These are phyloP conservation scores for Parafenestella ontariensis DNA, from an alignment of 2,329 filamentous ascomycete species.

Conservation along the genomic window DNA sequence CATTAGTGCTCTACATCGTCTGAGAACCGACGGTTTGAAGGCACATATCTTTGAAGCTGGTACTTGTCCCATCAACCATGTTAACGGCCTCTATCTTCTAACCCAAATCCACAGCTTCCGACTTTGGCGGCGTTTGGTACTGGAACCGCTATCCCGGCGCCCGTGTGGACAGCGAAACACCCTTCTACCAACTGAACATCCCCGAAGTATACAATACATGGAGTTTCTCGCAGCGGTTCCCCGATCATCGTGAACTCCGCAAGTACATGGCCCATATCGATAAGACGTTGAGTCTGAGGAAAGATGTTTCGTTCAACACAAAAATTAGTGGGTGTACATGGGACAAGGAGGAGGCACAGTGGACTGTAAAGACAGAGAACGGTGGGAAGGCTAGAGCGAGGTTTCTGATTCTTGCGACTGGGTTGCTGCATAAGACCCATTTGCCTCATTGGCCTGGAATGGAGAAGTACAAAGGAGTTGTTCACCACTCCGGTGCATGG, in stretches of 20 bases:
- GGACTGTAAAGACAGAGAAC: conserved; percentile 55
- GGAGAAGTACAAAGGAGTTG: conserved; percentile 25
- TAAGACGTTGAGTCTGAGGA: conserved; percentile 23
- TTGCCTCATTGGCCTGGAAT: conserved; percentile 24
- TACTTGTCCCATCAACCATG: not conserved
- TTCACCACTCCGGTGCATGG: conserved; percentile 30
- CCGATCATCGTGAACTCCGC: conserved; percentile 32
- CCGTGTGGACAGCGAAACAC: conserved; percentile 37
- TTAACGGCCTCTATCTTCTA: not conserved
- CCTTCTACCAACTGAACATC: conserved; percentile 41
- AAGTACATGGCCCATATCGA: conserved; percentile 37
- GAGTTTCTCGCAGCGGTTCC: conserved; percentile 32
- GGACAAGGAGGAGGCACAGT: conserved; percentile 47
- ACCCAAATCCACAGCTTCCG: conserved; percentile 4
- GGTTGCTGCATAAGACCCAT: conserved; percentile 25
- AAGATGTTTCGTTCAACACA: conserved; percentile 50
- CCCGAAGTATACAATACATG: conserved; percentile 35
- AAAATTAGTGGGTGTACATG: conserved; percentile 54
- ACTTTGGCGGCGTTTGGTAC: conserved; percentile 20
- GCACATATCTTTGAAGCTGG: conserved; percentile 30
- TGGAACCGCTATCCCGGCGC: conserved; percentile 37
- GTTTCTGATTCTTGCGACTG: conserved; percentile 44
- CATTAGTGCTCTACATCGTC: conserved; percentile 20
- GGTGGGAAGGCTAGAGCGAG: conserved; percentile 54
- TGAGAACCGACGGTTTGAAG: conserved; percentile 29